Conservation (phyloP, 495 filamentous ascomycete genomes). For the Peziza echinospora region DNA sequence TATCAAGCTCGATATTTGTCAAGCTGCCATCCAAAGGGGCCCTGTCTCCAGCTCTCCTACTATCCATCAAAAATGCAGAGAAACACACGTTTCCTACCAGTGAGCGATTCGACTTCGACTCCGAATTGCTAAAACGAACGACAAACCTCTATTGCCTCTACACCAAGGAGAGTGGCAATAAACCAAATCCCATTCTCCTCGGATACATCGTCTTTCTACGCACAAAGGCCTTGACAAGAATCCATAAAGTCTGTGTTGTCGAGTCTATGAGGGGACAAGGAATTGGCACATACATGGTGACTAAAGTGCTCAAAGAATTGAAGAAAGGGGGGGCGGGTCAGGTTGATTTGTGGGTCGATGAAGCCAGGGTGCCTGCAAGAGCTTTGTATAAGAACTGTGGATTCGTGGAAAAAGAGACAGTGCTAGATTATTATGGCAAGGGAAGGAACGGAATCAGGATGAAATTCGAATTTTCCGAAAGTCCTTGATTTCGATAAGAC, state of each 20-base stretch:
- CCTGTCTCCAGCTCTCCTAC: slow-evolving; percentile 9
- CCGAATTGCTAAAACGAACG: slow-evolving; percentile 35
- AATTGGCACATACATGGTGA: slow-evolving; percentile 30
- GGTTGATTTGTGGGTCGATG: slow-evolving; percentile 41
- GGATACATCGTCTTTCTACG: slow-evolving; percentile 36
- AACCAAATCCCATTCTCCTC: slow-evolving; percentile 9
- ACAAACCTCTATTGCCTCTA: slow-evolving; percentile 30
- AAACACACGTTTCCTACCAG: slow-evolving; percentile 36
- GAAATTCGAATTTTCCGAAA: slow-evolving; percentile 20
- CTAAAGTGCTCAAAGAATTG: slow-evolving; percentile 27
- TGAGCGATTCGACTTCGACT: slow-evolving; percentile 32
- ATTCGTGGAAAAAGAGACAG: slow-evolving; percentile 31
- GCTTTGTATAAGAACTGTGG: slow-evolving; percentile 29
- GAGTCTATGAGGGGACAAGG: slow-evolving; percentile 31
- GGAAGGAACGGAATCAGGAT: slow-evolving; percentile 36
- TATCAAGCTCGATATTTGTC: slow-evolving; percentile 9
- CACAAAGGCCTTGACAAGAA: slow-evolving; percentile 28
- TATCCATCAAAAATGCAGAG: slow-evolving; percentile 23
- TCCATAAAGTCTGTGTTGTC: slow-evolving; percentile 39
- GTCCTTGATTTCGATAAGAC: slow-evolving; percentile 17
- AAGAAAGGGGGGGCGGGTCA: slow-evolving; percentile 31
- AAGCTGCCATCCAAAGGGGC: slow-evolving; percentile 10
- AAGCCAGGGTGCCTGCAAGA: slow-evolving; percentile 28
- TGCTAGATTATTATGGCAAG: slow-evolving; percentile 35
- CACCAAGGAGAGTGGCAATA: slow-evolving; percentile 3